Evolutionary conservation across 495 filamentous ascomycete species (phyloP).

Genomic region (Sporormia fimetaria): DNA sequence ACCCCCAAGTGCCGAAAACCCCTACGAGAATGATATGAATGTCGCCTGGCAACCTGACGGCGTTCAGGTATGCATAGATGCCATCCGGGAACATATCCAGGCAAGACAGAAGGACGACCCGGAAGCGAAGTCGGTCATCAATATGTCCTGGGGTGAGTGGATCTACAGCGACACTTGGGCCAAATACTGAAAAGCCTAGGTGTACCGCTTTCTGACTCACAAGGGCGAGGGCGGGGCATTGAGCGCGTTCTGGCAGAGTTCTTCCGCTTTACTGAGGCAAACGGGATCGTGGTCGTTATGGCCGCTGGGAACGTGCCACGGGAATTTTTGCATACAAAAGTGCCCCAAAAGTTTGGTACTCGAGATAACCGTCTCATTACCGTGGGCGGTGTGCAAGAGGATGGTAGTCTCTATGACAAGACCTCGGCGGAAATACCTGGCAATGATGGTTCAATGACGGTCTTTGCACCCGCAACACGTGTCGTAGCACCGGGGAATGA

Average conservation of each 20-base stretch:
- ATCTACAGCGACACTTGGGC: no score
- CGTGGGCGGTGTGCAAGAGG: constrained; percentile 1
- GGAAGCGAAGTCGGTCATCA: constrained; percentile 4
- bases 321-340: not conserved
- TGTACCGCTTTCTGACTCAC: no score
- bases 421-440: not conserved
- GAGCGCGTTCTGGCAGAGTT: no score
- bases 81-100: not conserved
- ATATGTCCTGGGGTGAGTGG: constrained; percentile 12
- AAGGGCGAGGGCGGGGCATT: no score
- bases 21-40: no score
- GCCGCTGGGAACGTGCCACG: not conserved
- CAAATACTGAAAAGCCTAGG: no score
- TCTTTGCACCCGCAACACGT: constrained; percentile 1
- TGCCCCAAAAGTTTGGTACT: constrained; percentile 2
- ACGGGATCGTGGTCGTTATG: not conserved
- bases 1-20: no score
- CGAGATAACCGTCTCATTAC: not conserved
- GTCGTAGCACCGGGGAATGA: not conserved
- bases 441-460: not conserved
- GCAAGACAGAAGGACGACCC: not conserved
- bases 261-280: not conserved
- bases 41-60: no score
- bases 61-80: no score
- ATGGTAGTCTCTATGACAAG: not conserved